Evolutionary conservation across 1,139 yeast genomes (phyloP), one percentile per base, ranked within the genome.

Genomic region (Taiozyma sp.): DNA sequence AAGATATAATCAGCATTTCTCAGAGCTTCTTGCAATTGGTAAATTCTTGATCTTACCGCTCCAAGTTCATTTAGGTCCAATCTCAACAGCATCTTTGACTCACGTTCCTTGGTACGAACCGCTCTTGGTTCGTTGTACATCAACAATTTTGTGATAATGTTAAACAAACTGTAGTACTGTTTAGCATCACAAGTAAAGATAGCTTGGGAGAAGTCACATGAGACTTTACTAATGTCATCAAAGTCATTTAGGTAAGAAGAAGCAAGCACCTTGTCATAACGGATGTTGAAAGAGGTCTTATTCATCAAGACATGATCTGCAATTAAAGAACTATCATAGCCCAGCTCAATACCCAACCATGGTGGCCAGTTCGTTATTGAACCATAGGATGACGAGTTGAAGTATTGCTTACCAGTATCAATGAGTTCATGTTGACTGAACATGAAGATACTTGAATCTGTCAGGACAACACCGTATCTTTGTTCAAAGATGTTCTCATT

Each of bases 291-390:
- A 0, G 93, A 77, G 2, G 86, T 77, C 50, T 79, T 77, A 51
- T 84, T 83, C 42, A 85, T 75, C 29, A 90, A 77, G 53, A 85
- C 74, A 50, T 83, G 79, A 30, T 75, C 70, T 41, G 73, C 69
- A 46, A 85, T 68, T 60, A 84, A 74, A 0, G 75, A 84, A 62
- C 88, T 77, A 50, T 87, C 86, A 61, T 86, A 86, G 56, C 90
- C 83, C 53, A 85, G 75, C 64, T 91, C 98, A 47, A 80, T 59
- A 1, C 85, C 88, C 37, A 89, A 67, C 89, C 93, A 85, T 1
- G 96, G 96, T 1, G 96, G 95, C 97, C 97, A 88, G 19, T 66
- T 61, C 11, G 66, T 59, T 14, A 62, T 60, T 7, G 73, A 69
- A 3, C 79, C 80, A 60, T 74, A 76, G 4, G 70, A 68, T 40